phyloP scores from a whole-genome alignment of 257 asterid species.

The Jacaranda copaia region DNA sequence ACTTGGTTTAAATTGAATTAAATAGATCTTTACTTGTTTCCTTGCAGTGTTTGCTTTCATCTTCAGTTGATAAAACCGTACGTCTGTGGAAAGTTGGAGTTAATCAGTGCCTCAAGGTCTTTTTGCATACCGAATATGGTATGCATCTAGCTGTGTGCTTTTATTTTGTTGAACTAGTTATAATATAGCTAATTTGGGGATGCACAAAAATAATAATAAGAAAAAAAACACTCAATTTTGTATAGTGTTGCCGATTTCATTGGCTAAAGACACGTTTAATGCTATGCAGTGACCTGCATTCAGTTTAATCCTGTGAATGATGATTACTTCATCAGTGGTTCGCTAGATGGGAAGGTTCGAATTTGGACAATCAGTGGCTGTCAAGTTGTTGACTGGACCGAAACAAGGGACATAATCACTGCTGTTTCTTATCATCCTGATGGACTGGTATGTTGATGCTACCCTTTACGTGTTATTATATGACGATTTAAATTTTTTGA shows the following conservation, averaged over 20 bases:
- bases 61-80: slow-evolving; percentile 89
- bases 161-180: not conserved
- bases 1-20: slow-evolving; percentile 13
- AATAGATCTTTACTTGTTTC: slow-evolving; percentile 19
- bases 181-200: slow-evolving; percentile 5
- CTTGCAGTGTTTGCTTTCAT: slow-evolving; percentile 79
- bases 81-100: slow-evolving; percentile 89
- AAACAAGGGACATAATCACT: slow-evolving; percentile 82
- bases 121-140: slow-evolving; percentile 88
- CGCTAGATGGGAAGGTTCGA: slow-evolving; percentile 95
- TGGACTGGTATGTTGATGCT: slow-evolving; percentile 68
- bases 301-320: slow-evolving; percentile 80
- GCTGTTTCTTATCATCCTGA: slow-evolving; percentile 88
- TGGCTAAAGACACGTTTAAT: slow-evolving; percentile 34
- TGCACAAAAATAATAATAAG: not conserved
- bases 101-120: slow-evolving; percentile 76
- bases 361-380: slow-evolving; percentile 72
- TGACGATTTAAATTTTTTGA: not conserved
- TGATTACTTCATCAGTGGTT: slow-evolving; percentile 89
- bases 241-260: slow-evolving; percentile 33
- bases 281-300: slow-evolving; percentile 80
- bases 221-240: not conserved
- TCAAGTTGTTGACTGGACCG: slow-evolving; percentile 89
- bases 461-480: not conserved
- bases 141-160: slow-evolving; percentile 4